Conservation (phyloP, 208 protist genomes). For the Wallacemonas sp. region DNA sequence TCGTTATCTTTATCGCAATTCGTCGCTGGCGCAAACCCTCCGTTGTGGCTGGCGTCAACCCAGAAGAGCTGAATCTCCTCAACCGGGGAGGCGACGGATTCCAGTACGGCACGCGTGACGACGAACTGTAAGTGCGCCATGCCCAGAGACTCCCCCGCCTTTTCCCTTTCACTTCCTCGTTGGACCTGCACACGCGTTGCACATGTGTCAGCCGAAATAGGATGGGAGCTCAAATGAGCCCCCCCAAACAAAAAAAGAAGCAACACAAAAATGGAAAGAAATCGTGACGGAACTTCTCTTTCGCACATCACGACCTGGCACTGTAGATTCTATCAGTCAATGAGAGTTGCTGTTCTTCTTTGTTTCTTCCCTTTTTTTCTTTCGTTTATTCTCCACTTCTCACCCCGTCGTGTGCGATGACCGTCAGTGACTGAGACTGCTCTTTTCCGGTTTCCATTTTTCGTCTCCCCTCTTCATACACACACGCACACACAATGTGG, state of each 20-base stretch:
- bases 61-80: conserved; percentile 43
- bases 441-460: too few relatives aligned
- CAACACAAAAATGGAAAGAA: conserved; percentile 15
- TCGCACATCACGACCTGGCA: too few relatives aligned
- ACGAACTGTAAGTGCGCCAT: not conserved
- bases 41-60: conserved; percentile 48
- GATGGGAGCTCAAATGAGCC: not conserved
- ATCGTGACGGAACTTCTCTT: conserved; percentile 11
- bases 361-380: conserved; percentile 22
- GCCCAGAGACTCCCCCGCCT: not conserved
- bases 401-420: not conserved
- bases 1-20: conserved; percentile 26
- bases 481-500: too few relatives aligned
- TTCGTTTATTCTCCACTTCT: conserved; percentile 13
- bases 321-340: too few relatives aligned
- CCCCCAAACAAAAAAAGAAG: not conserved
- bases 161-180: too few relatives aligned
- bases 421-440: too few relatives aligned
- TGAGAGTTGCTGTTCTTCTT: conserved; percentile 14
- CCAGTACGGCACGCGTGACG: conserved; percentile 32
- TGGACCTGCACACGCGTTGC: too few relatives aligned
- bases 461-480: too few relatives aligned
- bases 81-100: conserved; percentile 14
- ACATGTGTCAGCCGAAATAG: too few relatives aligned
- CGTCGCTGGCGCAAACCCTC: conserved; percentile 31